These are phyloP conservation scores for Chrysochromulina tobinii DNA, from an alignment of 78 protist genomes.

Conservation along the genomic window DNA sequence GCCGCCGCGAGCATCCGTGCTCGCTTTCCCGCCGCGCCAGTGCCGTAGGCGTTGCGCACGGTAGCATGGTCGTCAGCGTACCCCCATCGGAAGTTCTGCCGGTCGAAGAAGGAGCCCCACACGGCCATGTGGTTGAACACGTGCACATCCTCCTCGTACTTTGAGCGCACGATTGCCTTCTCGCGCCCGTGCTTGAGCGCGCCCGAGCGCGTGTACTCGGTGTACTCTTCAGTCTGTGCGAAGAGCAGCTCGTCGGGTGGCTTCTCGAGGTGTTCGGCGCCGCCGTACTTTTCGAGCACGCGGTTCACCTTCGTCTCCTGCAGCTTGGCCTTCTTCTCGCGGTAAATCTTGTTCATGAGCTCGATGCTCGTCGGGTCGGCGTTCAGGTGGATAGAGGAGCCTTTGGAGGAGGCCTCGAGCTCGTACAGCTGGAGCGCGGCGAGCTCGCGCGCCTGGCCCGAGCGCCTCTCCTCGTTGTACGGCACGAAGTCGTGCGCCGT, in stretches of 20 bases:
- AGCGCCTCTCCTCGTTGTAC: slow-evolving; percentile 82
- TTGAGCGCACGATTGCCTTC: slow-evolving; percentile 40
- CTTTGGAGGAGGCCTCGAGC: slow-evolving; percentile 56
- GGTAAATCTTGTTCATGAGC: slow-evolving; percentile 35
- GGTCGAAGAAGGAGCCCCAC: slow-evolving; percentile 94
- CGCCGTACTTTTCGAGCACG: slow-evolving; percentile 88
- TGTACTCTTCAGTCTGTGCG: slow-evolving; percentile 88
- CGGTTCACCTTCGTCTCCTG: neutral
- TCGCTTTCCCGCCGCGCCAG: slow-evolving; percentile 82
- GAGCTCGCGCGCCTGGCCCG: slow-evolving; percentile 83
- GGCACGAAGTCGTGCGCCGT: slow-evolving; percentile 50
- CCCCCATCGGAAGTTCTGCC: slow-evolving; percentile 88
- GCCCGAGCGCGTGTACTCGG: slow-evolving; percentile 85
- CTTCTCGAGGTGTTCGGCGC: slow-evolving; percentile 69
- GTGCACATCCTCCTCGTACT: slow-evolving; percentile 88
- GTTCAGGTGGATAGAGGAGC: slow-evolving; percentile 78
- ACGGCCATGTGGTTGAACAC: slow-evolving; percentile 82
- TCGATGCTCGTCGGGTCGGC: slow-evolving; percentile 94
- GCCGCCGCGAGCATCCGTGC: neutral
- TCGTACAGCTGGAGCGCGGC: slow-evolving; percentile 37
- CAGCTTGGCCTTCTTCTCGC: slow-evolving; percentile 30
- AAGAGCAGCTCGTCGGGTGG: slow-evolving; percentile 60
- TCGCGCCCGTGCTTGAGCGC: slow-evolving; percentile 72
- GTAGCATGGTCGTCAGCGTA: slow-evolving; percentile 83
- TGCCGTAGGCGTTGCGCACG: slow-evolving; percentile 73